Base-by-base conservation (phyloP, 495 filamentous ascomycete species). In the Xylaria telfairii region DNA sequence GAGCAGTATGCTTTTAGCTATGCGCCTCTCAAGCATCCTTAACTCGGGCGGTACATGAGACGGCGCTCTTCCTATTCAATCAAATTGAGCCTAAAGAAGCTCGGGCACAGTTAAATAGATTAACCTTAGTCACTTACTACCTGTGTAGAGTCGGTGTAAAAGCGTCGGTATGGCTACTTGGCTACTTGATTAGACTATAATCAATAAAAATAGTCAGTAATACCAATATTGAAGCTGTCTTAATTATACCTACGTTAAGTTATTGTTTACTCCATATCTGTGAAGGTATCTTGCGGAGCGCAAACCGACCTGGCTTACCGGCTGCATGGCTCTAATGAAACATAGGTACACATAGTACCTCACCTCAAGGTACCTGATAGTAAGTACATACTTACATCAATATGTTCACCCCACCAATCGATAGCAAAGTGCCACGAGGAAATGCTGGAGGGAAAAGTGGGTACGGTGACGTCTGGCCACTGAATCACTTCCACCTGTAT, bases 401-500 rank as follows among this genome's bases (percentile, higher is more conserved):
- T n/a, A n/a, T n/a, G n/a, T n/a, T n/a, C n/a, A n/a, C n/a, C n/a
- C 53, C 13, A 34, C 21, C 28, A 57, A 34, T 34, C 32, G 0
- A 15, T n/a, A 24, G 13, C 6, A 30, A 53, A 8, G 57, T 60
- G 32, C 30, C 57, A 60, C 57, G n/a, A 60, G 57, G 57, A 60
- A 39, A 37, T 19, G n/a, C n/a, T 1, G 59, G 37, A n/a, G 61
- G 24, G 32, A n/a, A 47, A 44, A 44, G 60, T 63, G 60, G 61
- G 26, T 8, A 0, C 9, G 41, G 59, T 62, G 59, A 62, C 57
- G 34, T 61, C 57, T 61, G 26, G 56, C 56, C 56, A 39, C 32
- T 39, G 17, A 37, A 39, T 32, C 54, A 10, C n/a, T 19, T n/a
- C 54, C 30, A 59, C 4, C 28, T 37, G 17, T 46, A 4, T 53